These are phyloP conservation scores for Pestalotiopsis fici DNA, from an alignment of 2,329 filamentous ascomycete species.

Conservation along the genomic window DNA sequence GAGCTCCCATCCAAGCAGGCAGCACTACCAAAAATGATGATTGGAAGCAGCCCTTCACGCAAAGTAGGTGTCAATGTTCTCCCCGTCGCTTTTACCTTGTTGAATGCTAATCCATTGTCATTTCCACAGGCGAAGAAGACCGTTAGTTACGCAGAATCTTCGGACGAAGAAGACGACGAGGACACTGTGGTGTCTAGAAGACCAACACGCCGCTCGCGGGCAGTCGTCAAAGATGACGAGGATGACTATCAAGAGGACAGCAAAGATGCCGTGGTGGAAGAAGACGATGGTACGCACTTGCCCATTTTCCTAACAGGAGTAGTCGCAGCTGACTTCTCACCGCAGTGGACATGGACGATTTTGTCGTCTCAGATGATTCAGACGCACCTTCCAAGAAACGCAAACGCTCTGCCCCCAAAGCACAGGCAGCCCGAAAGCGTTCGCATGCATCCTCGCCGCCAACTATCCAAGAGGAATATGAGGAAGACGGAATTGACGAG, in stretches of 20 bases:
- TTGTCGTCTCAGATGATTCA: slow-evolving; percentile 84
- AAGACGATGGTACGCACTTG: slow-evolving; percentile 53
- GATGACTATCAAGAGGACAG: slow-evolving; percentile 69
- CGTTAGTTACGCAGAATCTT: slow-evolving; percentile 84
- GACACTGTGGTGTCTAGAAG: slow-evolving; percentile 60
- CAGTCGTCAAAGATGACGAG: slow-evolving; percentile 65
- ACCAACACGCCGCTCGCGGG: slow-evolving; percentile 48
- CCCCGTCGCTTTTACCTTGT: not conserved
- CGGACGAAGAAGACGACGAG: slow-evolving; percentile 70
- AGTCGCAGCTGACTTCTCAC: not conserved
- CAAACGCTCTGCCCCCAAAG: slow-evolving; percentile 63
- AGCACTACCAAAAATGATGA: slow-evolving; percentile 39
- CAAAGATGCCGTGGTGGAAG: slow-evolving; percentile 58
- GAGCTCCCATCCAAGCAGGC: slow-evolving; percentile 40
- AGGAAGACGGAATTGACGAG: slow-evolving; percentile 54
- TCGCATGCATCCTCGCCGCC: slow-evolving; percentile 53
- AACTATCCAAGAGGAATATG: slow-evolving; percentile 29
- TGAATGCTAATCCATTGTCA: not conserved
- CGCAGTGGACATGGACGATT: slow-evolving; percentile 76
- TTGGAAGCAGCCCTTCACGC: slow-evolving; percentile 73
- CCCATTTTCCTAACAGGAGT: slow-evolving; percentile 28
- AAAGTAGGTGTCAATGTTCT: slow-evolving; percentile 59
- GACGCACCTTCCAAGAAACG: slow-evolving; percentile 75
- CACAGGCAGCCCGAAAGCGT: slow-evolving; percentile 61
- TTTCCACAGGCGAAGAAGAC: slow-evolving; percentile 48